phyloP scores from a whole-genome alignment of 768 basidiomycete species.

The Mycena rebaudengoi region DNA sequence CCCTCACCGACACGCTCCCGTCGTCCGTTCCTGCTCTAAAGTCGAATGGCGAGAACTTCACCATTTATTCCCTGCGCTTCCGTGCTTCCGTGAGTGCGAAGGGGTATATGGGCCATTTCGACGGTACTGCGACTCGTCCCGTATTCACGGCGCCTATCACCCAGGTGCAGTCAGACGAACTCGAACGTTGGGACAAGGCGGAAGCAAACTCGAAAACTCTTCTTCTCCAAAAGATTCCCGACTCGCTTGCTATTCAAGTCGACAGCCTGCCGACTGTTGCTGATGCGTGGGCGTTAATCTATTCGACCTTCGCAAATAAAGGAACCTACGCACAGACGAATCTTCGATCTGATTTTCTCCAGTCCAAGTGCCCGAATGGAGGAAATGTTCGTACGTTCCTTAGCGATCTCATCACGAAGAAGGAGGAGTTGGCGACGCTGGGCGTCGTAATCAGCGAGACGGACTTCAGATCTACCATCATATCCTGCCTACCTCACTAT shows the following conservation, averaged over 20 bases:
- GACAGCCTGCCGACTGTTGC: neutral
- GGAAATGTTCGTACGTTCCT: constrained; percentile 22
- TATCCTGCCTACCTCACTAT: constrained; percentile 8
- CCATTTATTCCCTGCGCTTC: constrained; percentile 5
- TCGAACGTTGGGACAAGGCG: neutral
- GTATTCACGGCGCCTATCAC: neutral
- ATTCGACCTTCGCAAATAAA: constrained; percentile 1
- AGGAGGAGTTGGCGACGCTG: neutral
- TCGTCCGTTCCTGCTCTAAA: constrained; percentile 1
- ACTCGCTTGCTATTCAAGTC: neutral
- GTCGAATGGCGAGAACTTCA: neutral
- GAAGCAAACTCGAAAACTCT: constrained; percentile 6
- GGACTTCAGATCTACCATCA: constrained; percentile 24
- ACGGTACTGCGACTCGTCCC: neutral
- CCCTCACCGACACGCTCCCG: constrained; percentile 5
- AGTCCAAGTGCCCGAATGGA: neutral
- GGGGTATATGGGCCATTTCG: constrained; percentile 2
- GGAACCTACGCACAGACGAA: constrained; percentile 11
- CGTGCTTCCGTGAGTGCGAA: neutral
- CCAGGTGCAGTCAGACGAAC: neutral
- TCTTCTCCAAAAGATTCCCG: constrained; percentile 2
- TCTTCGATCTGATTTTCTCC: neutral
- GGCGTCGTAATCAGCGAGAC: constrained; percentile 6
- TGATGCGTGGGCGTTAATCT: neutral
- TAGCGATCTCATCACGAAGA: neutral